Conservation (phyloP, 306 rosid genomes). For the Inga laurina region DNA sequence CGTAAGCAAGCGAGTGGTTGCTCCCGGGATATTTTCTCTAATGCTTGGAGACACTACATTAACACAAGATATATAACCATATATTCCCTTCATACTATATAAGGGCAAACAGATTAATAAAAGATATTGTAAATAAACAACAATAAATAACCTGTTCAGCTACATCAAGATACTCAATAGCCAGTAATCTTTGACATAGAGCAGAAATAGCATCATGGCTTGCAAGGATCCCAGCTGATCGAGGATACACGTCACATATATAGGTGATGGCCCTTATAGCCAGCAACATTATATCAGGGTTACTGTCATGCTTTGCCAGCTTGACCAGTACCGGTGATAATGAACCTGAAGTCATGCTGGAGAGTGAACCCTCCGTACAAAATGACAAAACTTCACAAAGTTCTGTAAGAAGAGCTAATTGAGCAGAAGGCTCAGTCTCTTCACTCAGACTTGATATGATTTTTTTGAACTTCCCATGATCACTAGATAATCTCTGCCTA, state of each 20-base stretch:
- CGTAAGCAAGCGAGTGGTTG: constrained; percentile 95
- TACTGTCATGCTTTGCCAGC: constrained; percentile 67
- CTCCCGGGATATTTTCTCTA: constrained; percentile 95
- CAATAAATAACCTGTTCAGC: constrained; percentile 82
- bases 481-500: constrained; percentile 69
- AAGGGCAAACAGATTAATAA: not conserved
- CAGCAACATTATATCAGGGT: constrained; percentile 72
- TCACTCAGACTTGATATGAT: constrained; percentile 69
- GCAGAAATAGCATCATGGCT: constrained; percentile 85
- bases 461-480: constrained; percentile 78
- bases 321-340: constrained; percentile 81
- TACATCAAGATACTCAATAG: constrained; percentile 85
- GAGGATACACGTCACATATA: constrained; percentile 83
- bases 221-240: constrained; percentile 75
- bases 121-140: constrained; percentile 17
- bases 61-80: constrained; percentile 22
- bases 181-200: constrained; percentile 78
- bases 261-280: constrained; percentile 95
- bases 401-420: constrained; percentile 68
- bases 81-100: constrained; percentile 20
- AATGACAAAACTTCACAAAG: constrained; percentile 89
- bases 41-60: constrained; percentile 90
- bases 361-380: constrained; percentile 85
- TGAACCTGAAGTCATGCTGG: constrained; percentile 69
- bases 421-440: constrained; percentile 70